Conservation (phyloP, 805 yeast species). For the Pichia gijzeniarum region DNA sequence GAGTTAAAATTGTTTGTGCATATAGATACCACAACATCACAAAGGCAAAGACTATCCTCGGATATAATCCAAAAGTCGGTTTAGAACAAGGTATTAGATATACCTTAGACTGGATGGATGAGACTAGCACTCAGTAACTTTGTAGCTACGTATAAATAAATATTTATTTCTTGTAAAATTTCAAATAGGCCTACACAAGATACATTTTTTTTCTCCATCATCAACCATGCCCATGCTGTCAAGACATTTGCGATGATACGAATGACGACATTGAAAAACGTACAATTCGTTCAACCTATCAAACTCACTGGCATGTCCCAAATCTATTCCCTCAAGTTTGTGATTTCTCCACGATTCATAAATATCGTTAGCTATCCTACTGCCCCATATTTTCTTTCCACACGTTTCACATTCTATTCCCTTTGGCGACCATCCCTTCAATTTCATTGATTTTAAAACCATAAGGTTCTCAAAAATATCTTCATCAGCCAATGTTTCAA, state of each 20-base stretch:
- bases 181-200: conserved; percentile 31
- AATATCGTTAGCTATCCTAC: conserved; percentile 42
- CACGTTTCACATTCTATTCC: conserved; percentile 66
- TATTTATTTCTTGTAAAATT: neutral
- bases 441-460: conserved; percentile 34
- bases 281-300: conserved; percentile 30
- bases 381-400: conserved; percentile 68
- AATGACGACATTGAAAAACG: conserved; percentile 60
- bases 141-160: no score
- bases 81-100: conserved; percentile 72
- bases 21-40: conserved; percentile 86
- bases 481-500: conserved; percentile 48
- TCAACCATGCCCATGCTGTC: conserved; percentile 38
- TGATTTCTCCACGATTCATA: conserved; percentile 53
- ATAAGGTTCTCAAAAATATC: conserved; percentile 46
- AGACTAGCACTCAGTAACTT: conserved; percentile 32
- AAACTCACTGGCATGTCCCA: conserved; percentile 6
- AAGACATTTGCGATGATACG: conserved; percentile 56
- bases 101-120: conserved; percentile 88
- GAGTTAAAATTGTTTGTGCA: conserved; percentile 90
- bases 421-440: conserved; percentile 58
- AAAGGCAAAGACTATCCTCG: conserved; percentile 75
- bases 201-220: conserved; percentile 26
- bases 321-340: conserved; percentile 13
- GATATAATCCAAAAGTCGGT: conserved; percentile 73